A percentile compares a stretch with the other conserved stretches of the same genome.
phyloP scores from a whole-genome alignment of 768 basidiomycete genomes.

The Pulveroboletus sp. region DNA sequence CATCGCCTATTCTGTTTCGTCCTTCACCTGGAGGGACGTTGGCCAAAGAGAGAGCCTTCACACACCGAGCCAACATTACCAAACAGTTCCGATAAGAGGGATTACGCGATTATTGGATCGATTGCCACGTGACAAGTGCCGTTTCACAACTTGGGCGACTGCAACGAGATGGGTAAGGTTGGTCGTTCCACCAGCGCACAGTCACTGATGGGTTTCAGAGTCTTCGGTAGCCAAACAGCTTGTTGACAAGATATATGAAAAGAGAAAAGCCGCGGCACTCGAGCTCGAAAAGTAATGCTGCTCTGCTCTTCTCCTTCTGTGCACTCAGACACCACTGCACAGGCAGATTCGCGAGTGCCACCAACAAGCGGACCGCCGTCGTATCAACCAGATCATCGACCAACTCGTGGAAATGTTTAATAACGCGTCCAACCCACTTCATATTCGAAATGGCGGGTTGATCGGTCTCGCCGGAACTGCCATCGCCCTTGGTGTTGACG shows the following conservation, averaged over 20 bases:
- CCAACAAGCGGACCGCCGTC: constrained; percentile 72
- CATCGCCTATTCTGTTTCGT: too few relatives aligned
- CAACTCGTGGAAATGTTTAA: constrained; percentile 94
- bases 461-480: constrained; percentile 95
- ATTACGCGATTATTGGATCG: too few relatives aligned
- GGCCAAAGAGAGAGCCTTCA: too few relatives aligned
- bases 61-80: neutral
- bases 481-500: constrained; percentile 92
- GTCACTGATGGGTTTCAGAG: constrained; percentile 41
- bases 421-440: constrained; percentile 74
- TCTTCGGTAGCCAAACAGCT: constrained; percentile 73
- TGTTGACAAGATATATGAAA: constrained; percentile 93
- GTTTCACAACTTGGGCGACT: too few relatives aligned
- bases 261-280: constrained; percentile 90
- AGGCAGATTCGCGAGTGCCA: constrained; percentile 87
- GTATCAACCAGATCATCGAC: constrained; percentile 85
- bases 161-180: constrained; percentile 19
- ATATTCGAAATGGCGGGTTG: constrained; percentile 90
- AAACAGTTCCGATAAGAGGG: too few relatives aligned
- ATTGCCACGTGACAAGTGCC: constrained; percentile 12
- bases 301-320: neutral
- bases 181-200: too few relatives aligned
- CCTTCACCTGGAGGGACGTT: too few relatives aligned
- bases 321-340: constrained; percentile 14
- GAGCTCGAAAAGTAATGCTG: constrained; percentile 83